These are phyloP conservation scores for Melocanna baccifera DNA, from an alignment of 176 grass and related monocot species.

Conservation along the genomic window DNA sequence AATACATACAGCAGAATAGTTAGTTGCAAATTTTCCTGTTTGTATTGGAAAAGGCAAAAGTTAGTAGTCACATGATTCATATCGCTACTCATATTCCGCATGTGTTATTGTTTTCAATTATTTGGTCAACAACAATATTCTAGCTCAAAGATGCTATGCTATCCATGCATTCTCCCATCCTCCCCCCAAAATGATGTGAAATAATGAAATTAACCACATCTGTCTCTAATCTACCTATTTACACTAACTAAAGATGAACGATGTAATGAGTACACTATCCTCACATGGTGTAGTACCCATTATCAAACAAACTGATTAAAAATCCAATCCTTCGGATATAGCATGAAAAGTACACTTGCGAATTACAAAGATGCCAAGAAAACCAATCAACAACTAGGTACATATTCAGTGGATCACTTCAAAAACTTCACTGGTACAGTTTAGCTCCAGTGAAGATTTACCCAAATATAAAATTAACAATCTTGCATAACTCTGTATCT, in stretches of 20 bases:
- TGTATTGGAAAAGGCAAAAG: not conserved
- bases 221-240: not conserved
- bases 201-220: not conserved
- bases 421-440: not conserved
- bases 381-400: not conserved
- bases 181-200: not conserved
- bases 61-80: not conserved
- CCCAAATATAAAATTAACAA: not conserved
- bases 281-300: not conserved
- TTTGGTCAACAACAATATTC: not conserved
- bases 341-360: not conserved
- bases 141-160: not conserved
- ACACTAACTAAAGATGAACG: not conserved
- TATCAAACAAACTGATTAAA: not conserved
- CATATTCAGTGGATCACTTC: not conserved
- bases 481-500: not conserved
- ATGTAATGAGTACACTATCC: not conserved
- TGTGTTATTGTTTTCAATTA: not conserved
- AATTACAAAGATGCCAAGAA: not conserved
- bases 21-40: not conserved
- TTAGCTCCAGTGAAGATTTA: not conserved
- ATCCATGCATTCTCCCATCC: not conserved
- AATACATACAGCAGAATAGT: not conserved
- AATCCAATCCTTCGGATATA: not conserved
- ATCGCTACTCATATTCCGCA: not conserved